Conservation (phyloP, 1,284 basidiomycete genomes). For the Naganishia sp. region DNA sequence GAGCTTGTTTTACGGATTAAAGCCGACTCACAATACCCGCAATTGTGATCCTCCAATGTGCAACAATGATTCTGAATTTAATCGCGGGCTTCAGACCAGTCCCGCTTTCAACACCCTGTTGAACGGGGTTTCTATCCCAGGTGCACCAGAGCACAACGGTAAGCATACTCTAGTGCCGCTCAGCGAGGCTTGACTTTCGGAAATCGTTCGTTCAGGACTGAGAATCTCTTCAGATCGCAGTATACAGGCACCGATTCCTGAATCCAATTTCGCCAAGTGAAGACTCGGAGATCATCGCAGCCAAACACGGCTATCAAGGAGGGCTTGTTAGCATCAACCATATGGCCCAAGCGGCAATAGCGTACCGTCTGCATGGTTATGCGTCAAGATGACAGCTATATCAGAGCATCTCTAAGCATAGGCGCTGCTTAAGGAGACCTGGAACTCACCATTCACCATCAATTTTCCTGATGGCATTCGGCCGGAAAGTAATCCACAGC, state of each 20-base stretch:
- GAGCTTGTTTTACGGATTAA: background rate
- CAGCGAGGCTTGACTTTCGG: background rate
- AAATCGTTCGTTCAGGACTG: conserved; percentile 12
- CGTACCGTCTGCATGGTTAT: conserved; percentile 17
- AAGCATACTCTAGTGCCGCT: too few species aligned
- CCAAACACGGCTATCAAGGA: background rate
- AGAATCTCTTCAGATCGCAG: conserved; percentile 15
- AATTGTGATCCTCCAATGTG: background rate
- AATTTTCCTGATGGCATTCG: conserved; percentile 11
- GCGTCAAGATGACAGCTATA: conserved; percentile 5
- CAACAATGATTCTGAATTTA: conserved; percentile 11
- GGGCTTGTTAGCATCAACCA: too few species aligned
- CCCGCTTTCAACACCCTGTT: conserved; percentile 7
- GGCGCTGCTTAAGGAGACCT: background rate
- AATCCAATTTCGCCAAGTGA: conserved; percentile 23
- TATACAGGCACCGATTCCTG: conserved; percentile 11
- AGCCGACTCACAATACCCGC: conserved; percentile 10
- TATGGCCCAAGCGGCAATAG: too few species aligned
- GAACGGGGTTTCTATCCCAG: conserved; percentile 1
- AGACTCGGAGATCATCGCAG: conserved; percentile 12
- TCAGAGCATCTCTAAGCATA: background rate
- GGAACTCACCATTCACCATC: conserved; percentile 12
- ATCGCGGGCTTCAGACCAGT: conserved; percentile 6
- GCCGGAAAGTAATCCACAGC: conserved; percentile 17
- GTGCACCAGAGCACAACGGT: too few species aligned